phyloP scores from a whole-genome alignment of 2,329 filamentous ascomycete species.

The Colletotrichum cereale region DNA sequence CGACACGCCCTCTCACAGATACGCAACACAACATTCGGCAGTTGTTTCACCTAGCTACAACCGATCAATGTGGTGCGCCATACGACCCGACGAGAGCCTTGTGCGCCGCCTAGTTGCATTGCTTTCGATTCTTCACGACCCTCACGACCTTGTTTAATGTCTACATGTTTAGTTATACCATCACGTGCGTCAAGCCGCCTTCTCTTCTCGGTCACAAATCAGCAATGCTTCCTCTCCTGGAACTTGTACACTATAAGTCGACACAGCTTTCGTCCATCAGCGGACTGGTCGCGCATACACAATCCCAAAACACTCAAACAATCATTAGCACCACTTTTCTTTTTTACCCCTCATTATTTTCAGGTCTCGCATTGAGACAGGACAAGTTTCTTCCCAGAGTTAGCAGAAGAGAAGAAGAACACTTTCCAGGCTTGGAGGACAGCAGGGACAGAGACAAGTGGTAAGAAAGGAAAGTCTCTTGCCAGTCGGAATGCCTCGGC shows the following conservation, averaged over 20 bases:
- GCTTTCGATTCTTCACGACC: conserved; percentile 43
- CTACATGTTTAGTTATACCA: conserved; percentile 42
- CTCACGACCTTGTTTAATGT: conserved; percentile 44
- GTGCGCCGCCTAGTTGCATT: conserved; percentile 24
- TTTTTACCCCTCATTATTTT: conserved; percentile 12
- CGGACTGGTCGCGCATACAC: conserved; percentile 20
- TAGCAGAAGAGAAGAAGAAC: conserved; percentile 1
- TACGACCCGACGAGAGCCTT: conserved; percentile 21
- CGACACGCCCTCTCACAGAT: not conserved
- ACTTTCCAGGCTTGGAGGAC: not conserved
- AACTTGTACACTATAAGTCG: conserved; percentile 28
- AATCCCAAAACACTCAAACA: conserved; percentile 8
- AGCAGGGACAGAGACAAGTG: not conserved
- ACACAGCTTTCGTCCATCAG: conserved; percentile 7
- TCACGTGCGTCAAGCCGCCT: conserved; percentile 39
- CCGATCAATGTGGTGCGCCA: conserved; percentile 1
- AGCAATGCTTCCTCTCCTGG: conserved; percentile 12
- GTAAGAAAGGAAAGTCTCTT: not conserved
- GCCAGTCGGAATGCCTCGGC: conserved; percentile 9
- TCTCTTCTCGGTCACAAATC: conserved; percentile 39
- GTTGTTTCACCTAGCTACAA: not conserved
- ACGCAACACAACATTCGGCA: not conserved
- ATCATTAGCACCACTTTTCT: conserved; percentile 6
- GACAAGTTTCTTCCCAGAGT: conserved; percentile 11
- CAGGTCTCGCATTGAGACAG: conserved; percentile 16